phyloP scores from a whole-genome alignment of 164 flowering plant genomes.

The Nelumbo lutea region DNA sequence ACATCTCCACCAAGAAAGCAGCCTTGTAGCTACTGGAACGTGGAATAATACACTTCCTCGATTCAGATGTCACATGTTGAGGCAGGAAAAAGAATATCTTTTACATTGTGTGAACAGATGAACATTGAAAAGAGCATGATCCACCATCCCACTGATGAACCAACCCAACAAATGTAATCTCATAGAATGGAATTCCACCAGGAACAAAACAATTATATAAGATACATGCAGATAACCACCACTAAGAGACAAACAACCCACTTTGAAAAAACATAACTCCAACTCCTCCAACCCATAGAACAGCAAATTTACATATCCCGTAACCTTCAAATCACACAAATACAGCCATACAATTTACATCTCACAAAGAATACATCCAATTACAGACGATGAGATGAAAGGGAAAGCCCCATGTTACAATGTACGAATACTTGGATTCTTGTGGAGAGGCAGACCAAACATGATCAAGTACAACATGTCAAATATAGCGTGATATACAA shows the following conservation, averaged over 20 bases:
- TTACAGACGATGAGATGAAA: not conserved
- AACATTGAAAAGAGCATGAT: not conserved
- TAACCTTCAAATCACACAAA: not conserved
- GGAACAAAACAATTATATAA: not conserved
- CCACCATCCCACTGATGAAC: no score
- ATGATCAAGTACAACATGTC: constrained; percentile 1
- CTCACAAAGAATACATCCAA: not conserved
- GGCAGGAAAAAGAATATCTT: not conserved
- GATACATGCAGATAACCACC: not conserved
- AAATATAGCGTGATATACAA: not conserved
- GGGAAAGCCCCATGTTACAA: constrained; percentile 6
- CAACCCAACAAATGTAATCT: no score
- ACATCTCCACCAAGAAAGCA: not conserved
- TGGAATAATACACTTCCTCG: not conserved
- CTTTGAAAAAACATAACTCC: no score
- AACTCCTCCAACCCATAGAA: not conserved
- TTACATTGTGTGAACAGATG: not conserved
- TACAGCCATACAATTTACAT: not conserved
- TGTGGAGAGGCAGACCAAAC: not conserved
- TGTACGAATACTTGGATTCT: constrained; percentile 2
- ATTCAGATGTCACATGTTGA: not conserved
- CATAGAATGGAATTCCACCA: no score
- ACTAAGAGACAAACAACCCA: not conserved
- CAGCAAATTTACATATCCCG: not conserved
- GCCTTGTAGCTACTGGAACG: not conserved